These are phyloP conservation scores for Rauvolfia tetraphylla DNA, from an alignment of 257 asterid species.

Conservation along the genomic window DNA sequence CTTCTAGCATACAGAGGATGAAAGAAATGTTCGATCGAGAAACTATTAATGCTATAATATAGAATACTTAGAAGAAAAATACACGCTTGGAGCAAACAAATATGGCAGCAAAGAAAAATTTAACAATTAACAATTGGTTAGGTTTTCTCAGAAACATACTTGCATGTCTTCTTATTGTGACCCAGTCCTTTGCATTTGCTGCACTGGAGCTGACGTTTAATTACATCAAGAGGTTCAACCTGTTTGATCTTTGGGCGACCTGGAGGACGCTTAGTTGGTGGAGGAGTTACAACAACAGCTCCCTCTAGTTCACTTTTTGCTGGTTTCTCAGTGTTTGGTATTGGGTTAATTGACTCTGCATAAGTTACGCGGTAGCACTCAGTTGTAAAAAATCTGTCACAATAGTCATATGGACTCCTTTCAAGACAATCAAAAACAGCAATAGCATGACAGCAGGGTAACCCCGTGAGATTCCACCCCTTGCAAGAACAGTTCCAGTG, in stretches of 20 bases:
- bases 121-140: background rate
- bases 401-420: slow-evolving; percentile 62
- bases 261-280: slow-evolving; percentile 88
- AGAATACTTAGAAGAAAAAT: background rate
- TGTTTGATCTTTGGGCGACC: slow-evolving; percentile 88
- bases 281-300: slow-evolving; percentile 74
- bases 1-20: background rate
- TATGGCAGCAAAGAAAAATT: background rate
- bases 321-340: slow-evolving; percentile 82
- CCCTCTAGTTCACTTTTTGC: slow-evolving; percentile 51
- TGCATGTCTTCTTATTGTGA: slow-evolving; percentile 94
- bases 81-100: background rate
- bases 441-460: slow-evolving; percentile 93
- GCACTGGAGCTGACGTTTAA: slow-evolving; percentile 97
- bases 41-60: background rate
- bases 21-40: background rate
- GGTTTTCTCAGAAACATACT: slow-evolving; percentile 39
- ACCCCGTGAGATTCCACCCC: slow-evolving; percentile 81
- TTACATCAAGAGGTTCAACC: slow-evolving; percentile 62
- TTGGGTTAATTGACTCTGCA: slow-evolving; percentile 80
- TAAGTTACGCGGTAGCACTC: slow-evolving; percentile 66
- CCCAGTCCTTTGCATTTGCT: slow-evolving; percentile 98
- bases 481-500: slow-evolving; percentile 88
- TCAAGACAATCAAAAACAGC: slow-evolving; percentile 60
- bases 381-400: slow-evolving; percentile 66